Evolutionary conservation across 345 rosid genomes (phyloP).

Genomic region (Noccaea caerulescens): DNA sequence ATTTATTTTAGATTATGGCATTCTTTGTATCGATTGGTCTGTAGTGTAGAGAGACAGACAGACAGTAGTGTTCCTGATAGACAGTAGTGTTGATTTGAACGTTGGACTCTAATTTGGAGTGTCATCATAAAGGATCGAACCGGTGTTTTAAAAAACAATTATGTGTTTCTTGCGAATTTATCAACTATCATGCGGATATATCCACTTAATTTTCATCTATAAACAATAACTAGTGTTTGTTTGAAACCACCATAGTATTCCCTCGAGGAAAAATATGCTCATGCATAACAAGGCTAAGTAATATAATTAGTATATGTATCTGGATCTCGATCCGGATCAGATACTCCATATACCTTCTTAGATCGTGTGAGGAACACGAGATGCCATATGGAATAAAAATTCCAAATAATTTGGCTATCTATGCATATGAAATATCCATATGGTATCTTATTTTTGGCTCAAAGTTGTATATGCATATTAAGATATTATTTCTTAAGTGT

Average conservation of each 20-base stretch:
- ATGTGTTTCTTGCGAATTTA: too few species aligned
- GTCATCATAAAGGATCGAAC: background rate
- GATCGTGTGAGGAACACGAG: background rate
- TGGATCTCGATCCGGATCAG: too few species aligned
- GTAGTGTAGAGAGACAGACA: background rate
- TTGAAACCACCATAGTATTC: too few species aligned
- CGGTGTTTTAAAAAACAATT: too few species aligned
- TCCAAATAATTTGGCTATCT: background rate
- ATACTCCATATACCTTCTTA: too few species aligned
- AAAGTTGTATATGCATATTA: conserved; percentile 19
- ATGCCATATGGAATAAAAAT: background rate
- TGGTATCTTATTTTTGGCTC: conserved; percentile 6
- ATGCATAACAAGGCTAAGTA: too few species aligned
- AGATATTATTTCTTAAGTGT: background rate
- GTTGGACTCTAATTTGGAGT: background rate
- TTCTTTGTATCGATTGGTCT: background rate
- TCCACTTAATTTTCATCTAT: too few species aligned
- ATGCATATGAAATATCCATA: background rate
- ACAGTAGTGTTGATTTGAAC: background rate
- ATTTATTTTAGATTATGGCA: background rate
- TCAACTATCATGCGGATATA: too few species aligned
- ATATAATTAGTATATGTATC: too few species aligned
- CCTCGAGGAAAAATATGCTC: too few species aligned
- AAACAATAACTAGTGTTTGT: too few species aligned
- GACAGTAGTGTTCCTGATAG: background rate